Evolutionary conservation across 2,329 filamentous ascomycete genomes (phyloP), one percentile per base, ranked within the genome.

Genomic region (Claviceps capensis): DNA sequence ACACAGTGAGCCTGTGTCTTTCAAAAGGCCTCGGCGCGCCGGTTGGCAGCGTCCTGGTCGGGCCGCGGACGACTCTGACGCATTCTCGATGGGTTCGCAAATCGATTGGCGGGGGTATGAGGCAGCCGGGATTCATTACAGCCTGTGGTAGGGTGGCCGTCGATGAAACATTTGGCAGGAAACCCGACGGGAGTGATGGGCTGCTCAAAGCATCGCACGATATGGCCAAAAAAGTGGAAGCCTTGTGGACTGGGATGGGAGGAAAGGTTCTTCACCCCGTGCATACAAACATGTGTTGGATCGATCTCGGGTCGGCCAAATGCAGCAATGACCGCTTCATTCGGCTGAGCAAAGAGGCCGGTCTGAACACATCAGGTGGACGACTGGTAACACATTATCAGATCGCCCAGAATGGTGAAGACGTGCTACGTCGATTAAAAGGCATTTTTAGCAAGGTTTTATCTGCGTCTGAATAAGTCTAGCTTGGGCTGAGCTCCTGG

Each of bases 231-330:
- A 72, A 69, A 58, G 69, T 84, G 43, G 87, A 84, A 75, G 71
- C 71, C n/a, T 65, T 85, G 57, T 95, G 88, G 88, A 76, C 72
- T 5, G 69, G 69, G 16, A 71, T 82, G 49, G 88, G 88, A 4
- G 88, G 88, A 1, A 79, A 77, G 66, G 67, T 88, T 52, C 67
- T 74, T 19, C 74, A 83, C 54, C 83, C 85, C 0, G 83, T 86
- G 1, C 83, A 95, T 62, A 94, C 88, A n/a, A 95, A 95, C 68
- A 94, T 95, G 86, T 80, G 88, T 37, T 95, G 87, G 88, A 62
- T 94, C 53, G 83, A 94, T 64, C 70, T 93, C 16, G 76, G 80
- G 34, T 75, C 75, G 1, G 76, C 78, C 11, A 77, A 78, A 2
- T 71, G 73, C 55, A 63, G 64, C 14, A 55, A 49, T 5, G 63